These are phyloP conservation scores for Corinectria fuckeliana DNA, from an alignment of 2,329 filamentous ascomycete genomes.

Conservation along the genomic window DNA sequence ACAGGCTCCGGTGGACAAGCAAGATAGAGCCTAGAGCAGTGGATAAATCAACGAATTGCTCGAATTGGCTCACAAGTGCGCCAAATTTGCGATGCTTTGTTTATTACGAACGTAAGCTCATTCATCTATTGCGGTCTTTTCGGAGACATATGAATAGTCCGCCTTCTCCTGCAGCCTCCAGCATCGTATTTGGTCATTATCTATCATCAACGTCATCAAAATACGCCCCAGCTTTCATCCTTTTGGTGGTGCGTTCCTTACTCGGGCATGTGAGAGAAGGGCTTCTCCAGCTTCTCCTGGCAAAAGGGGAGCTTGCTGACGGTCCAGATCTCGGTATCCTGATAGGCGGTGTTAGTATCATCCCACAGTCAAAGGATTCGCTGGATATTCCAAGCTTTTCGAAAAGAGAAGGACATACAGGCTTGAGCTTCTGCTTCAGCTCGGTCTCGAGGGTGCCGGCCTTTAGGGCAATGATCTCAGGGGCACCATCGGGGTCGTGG, in stretches of 20 bases:
- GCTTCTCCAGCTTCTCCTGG: conserved; percentile 67
- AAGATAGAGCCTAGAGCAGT: background rate
- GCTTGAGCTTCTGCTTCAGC: conserved; percentile 72
- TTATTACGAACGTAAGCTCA: background rate
- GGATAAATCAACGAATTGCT: background rate
- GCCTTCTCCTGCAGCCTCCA: background rate
- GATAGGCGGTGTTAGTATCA: conserved; percentile 17
- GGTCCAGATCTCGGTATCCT: conserved; percentile 75
- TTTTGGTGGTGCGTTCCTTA: conserved; percentile 40
- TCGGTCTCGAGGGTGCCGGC: conserved; percentile 67
- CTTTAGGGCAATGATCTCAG: conserved; percentile 73
- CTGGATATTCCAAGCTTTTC: background rate
- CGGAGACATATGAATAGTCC: background rate
- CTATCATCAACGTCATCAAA: conserved; percentile 6
- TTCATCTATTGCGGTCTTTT: background rate
- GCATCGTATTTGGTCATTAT: conserved; percentile 1
- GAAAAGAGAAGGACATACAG: conserved; percentile 50
- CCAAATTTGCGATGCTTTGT: background rate
- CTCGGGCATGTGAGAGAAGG: conserved; percentile 69
- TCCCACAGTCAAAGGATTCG: background rate
- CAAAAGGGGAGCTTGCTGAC: conserved; percentile 73
- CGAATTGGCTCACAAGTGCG: background rate
- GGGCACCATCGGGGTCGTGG: conserved; percentile 74
- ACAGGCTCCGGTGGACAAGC: background rate
- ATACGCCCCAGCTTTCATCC: background rate